Conservation (phyloP, 495 filamentous ascomycete genomes). For the Neurospora tetraspora region DNA sequence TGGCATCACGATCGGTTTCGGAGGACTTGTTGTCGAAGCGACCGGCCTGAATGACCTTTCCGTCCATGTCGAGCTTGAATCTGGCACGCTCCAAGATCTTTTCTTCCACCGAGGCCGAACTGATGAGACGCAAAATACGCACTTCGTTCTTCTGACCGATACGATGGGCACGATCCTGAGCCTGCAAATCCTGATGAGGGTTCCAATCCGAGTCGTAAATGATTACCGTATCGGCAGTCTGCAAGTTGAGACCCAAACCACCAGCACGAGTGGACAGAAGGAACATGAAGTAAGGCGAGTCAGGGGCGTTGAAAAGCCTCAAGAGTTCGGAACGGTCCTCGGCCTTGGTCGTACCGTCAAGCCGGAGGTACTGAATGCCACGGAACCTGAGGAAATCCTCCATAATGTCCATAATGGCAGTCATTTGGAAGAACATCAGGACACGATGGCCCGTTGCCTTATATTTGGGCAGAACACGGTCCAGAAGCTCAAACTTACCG, state of each 20-base stretch:
- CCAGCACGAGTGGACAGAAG: conserved; percentile 97
- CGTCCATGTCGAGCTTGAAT: conserved; percentile 98
- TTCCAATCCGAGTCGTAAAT: conserved; percentile 99
- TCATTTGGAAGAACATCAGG: conserved; percentile 99
- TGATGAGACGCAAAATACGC: conserved; percentile 89
- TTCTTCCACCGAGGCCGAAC: conserved; percentile 93
- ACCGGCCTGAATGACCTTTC: conserved; percentile 97
- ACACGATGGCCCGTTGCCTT: conserved; percentile 80
- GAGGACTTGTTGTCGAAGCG: conserved; percentile 99
- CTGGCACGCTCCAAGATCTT: conserved; percentile 96
- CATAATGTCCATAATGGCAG: conserved; percentile 99
- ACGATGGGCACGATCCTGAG: conserved; percentile 98
- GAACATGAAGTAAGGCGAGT: conserved; percentile 94
- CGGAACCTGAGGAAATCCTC: conserved; percentile 89
- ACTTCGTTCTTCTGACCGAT: conserved; percentile 99
- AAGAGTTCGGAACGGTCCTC: conserved; percentile 92
- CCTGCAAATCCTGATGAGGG: conserved; percentile 97
- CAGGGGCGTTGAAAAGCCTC: conserved; percentile 75
- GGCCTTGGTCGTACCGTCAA: conserved; percentile 94
- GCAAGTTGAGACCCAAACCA: conserved; percentile 92
- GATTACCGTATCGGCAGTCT: conserved; percentile 96
- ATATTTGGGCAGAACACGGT: conserved; percentile 90
- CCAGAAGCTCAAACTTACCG: conserved; percentile 94
- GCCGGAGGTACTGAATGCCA: conserved; percentile 72
- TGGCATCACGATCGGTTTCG: conserved; percentile 92